These are phyloP conservation scores for Kuraishia cidri DNA, from an alignment of 805 yeast genomes.

Conservation along the genomic window DNA sequence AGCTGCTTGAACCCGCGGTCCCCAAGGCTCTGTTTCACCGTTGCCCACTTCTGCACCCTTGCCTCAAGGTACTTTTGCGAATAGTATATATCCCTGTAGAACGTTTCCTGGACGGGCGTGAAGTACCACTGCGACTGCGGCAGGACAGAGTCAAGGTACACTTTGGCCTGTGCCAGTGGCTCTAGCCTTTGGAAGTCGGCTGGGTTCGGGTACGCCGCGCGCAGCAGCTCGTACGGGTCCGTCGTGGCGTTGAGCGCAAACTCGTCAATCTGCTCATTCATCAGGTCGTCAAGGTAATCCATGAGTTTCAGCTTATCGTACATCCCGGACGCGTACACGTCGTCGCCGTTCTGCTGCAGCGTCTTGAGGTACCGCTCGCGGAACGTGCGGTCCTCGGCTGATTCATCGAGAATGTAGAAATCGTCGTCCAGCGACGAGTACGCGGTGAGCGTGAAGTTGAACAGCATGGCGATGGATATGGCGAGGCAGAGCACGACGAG, in stretches of 20 bases:
- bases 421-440: too few species aligned
- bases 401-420: too few species aligned
- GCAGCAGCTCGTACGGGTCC: constrained; percentile 13
- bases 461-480: too few species aligned
- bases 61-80: constrained; percentile 14
- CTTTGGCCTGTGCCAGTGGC: constrained; percentile 7
- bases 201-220: constrained; percentile 8
- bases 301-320: too few species aligned
- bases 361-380: too few species aligned
- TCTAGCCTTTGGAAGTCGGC: constrained; percentile 8
- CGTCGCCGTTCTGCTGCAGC: too few species aligned
- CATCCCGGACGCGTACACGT: too few species aligned
- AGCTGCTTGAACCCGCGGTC: constrained; percentile 6
- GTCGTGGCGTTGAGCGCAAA: constrained; percentile 9
- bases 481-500: too few species aligned
- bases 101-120: constrained; percentile 16
- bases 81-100: constrained; percentile 19
- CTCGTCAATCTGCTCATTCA: constrained; percentile 17
- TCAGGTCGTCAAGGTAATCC: constrained; percentile 20
- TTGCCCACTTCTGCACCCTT: constrained; percentile 17
- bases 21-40: constrained; percentile 6
- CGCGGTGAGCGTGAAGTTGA: too few species aligned
- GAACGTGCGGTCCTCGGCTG: too few species aligned
- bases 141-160: constrained; percentile 11
- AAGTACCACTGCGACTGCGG: constrained; percentile 13